Base-by-base conservation (phyloP, 2,329 filamentous ascomycete species). In the Phialemoniopsis sp. region DNA sequence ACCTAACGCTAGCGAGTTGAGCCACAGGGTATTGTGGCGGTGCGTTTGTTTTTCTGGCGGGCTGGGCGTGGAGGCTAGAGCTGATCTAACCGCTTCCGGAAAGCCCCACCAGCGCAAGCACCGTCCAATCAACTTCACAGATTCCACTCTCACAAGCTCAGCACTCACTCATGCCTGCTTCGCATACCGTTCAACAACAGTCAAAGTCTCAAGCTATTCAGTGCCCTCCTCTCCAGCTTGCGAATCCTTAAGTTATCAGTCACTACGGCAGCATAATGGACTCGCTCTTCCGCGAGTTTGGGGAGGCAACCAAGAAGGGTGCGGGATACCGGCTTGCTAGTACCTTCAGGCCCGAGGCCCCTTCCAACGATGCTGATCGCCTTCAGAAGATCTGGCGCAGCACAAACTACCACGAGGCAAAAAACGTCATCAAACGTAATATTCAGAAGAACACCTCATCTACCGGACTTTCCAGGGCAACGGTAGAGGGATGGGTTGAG, bases 401-500 rank as follows among this genome's bases (percentile, higher is more conserved):
- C 51, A 85, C 85, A 34, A 88, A 86, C 55, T 62, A 72, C 34
- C 73, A 79, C 48, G 79, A 78, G 51, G 69, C 82, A 36, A 80
- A 82, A 46, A 70, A 72, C 29, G 85, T 93, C 52, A 71, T 96
- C 39, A 81, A 82, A 41, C 82, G 86, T 54, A 73, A 93, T 41
- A 78, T 91, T 43, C 67, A 70, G 42, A 80, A 83, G 48, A 80
- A 73, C 50, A 73, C 72, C 40, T 65, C 69, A 18, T 72, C 68
- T 42, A 67, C 70, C 21, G 62, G 68, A 38, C 59, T 89, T 17
- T 66, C 72, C n/a, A 73, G 78, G 31, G 75, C 82, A 31, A 88
- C 95, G 64, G 69, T 79, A 17, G 77, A 74, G 42, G 84, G 82
- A n/a, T 98, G 93, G 93, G 72, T 84, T 1, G 90, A 95, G 30